phyloP scores from a whole-genome alignment of 495 filamentous ascomycete genomes.

The Annulohypoxylon nitens region DNA sequence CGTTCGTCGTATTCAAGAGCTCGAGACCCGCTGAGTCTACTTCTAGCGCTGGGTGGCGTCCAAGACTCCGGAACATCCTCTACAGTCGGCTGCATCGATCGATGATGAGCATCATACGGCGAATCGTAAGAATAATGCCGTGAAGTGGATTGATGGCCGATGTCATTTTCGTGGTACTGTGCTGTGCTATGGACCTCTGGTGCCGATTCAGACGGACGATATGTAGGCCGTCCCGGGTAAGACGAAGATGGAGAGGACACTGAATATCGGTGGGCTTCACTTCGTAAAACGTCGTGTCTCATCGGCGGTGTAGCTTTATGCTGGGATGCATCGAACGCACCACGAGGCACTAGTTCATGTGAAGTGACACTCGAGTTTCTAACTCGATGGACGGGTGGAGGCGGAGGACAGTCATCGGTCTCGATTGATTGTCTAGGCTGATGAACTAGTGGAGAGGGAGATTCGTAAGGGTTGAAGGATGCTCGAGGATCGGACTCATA shows the following conservation, averaged over 20 bases:
- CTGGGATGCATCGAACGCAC: slow-evolving; percentile 46
- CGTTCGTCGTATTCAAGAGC: slow-evolving; percentile 52
- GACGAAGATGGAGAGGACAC: slow-evolving; percentile 48
- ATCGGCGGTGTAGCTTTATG: slow-evolving; percentile 57
- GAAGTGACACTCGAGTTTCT: slow-evolving; percentile 56
- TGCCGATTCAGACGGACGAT: slow-evolving; percentile 60
- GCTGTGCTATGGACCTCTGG: slow-evolving; percentile 49
- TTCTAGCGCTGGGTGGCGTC: slow-evolving; percentile 57
- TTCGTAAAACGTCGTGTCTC: slow-evolving; percentile 63
- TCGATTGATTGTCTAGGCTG: slow-evolving; percentile 35
- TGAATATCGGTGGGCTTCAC: slow-evolving; percentile 62
- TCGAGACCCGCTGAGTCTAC: slow-evolving; percentile 60
- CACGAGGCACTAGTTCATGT: slow-evolving; percentile 53
- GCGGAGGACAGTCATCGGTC: slow-evolving; percentile 58
- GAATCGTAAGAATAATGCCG: slow-evolving; percentile 66
- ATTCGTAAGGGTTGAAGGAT: slow-evolving; percentile 38
- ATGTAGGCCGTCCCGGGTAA: slow-evolving; percentile 63
- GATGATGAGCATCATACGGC: slow-evolving; percentile 57
- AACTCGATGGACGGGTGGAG: slow-evolving; percentile 60
- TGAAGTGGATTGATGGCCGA: slow-evolving; percentile 49
- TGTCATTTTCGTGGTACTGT: slow-evolving; percentile 50
- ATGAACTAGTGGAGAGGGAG: slow-evolving; percentile 29
- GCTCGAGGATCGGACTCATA: slow-evolving; percentile 43
- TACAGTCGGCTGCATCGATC: slow-evolving; percentile 75
- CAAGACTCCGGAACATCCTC: slow-evolving; percentile 72